Conservation (phyloP, 2,329 filamentous ascomycete species). For the Hypoxylon sp. region DNA sequence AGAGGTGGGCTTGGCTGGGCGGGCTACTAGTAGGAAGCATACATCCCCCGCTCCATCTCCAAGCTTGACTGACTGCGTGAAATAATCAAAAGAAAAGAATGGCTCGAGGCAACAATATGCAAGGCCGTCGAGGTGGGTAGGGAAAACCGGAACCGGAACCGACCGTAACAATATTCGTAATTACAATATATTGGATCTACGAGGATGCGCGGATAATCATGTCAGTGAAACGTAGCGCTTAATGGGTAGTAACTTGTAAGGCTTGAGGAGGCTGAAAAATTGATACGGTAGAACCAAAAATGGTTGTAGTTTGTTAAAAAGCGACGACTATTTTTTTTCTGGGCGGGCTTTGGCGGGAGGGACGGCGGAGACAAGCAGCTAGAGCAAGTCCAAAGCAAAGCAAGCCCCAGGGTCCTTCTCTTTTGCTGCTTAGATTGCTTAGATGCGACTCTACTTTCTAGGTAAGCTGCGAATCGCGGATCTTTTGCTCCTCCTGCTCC, state of each 20-base stretch:
- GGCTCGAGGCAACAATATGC: neutral
- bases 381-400: too few species aligned
- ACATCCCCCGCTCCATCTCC: slow-evolving; percentile 37
- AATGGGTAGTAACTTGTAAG: slow-evolving; percentile 15
- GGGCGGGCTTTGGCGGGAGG: slow-evolving; percentile 23
- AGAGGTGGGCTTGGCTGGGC: slow-evolving; percentile 19
- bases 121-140: neutral
- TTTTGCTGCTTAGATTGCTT: slow-evolving; percentile 14
- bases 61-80: slow-evolving; percentile 25
- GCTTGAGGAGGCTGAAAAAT: slow-evolving; percentile 33
- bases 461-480: slow-evolving; percentile 23
- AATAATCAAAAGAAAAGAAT: slow-evolving; percentile 15
- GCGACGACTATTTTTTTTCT: slow-evolving; percentile 11
- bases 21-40: slow-evolving; percentile 30
- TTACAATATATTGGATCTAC: slow-evolving; percentile 11
- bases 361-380: slow-evolving; percentile 18
- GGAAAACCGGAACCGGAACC: neutral
- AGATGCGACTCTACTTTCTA: neutral
- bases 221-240: slow-evolving; percentile 1
- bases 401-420: slow-evolving; percentile 7
- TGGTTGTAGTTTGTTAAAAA: slow-evolving; percentile 17
- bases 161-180: slow-evolving; percentile 2
- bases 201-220: slow-evolving; percentile 10
- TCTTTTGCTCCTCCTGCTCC: slow-evolving; percentile 17
- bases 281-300: too few species aligned